Evolutionary conservation across 176 grass and related monocot species (phyloP), one percentile per base, ranked within the genome.

Genomic region (Cenchrus purpureus): DNA sequence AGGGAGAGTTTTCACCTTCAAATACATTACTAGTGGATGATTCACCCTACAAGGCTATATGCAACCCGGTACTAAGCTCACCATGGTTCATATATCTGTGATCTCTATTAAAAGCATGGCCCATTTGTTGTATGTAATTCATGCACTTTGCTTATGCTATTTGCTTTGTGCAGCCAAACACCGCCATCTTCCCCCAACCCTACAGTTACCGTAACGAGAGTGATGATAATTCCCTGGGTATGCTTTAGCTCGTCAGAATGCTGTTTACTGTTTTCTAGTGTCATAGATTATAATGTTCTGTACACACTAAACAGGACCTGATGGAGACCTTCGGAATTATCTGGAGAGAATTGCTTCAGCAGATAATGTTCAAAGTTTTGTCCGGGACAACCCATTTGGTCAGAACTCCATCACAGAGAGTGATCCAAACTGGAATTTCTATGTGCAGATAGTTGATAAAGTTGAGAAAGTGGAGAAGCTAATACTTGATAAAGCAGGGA

Each of bases 1-100:
- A 88, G 71, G 97, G 93, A 77, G 86, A 91, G 37, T 99, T 89
- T 76, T 96, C 91, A 69, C 85, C 83, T 77, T 92, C 83, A 82
- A 99, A 99, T 90, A 99, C 97, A 58, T 90, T 99, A 71, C 90
- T 96, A 72, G 92, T 99, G 59, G 93, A 99, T 86, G 97, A 99
- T 88, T 99, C 97, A 77, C 97, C 97, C 83, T 99, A 94, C 76
- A 99, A 99, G 86, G 91, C 91, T 79, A 34, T 96, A 52, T 78
- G 90, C 84, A 99, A 99, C 79, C 97, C 88, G 75, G 97, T 99
- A 99, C 80, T 86, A 71, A 82, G 25, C 66, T 81, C 29, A 42
- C 48, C 50, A 49, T 61, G 67, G 20, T 86, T 80, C 31, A 20
- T 68, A 37, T 63, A 14, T 56, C 2, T 28, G 56, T 53, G 62